phyloP scores from a whole-genome alignment of 352 stramenopile genomes.

The Phytophthora parvispora region DNA sequence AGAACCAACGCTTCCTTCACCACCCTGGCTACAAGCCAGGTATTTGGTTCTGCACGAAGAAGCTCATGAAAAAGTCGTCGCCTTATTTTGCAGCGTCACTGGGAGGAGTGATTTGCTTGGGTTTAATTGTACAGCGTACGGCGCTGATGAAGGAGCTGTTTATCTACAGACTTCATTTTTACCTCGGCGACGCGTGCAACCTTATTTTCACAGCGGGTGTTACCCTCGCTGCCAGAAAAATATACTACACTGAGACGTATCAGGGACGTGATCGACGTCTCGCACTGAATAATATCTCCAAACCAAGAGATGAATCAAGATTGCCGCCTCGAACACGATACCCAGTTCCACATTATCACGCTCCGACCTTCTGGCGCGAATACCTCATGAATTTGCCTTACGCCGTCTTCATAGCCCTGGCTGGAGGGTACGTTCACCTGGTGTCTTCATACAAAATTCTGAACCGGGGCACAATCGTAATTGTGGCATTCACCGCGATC shows the following conservation, averaged over 20 bases:
- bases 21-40: neutral
- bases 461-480: neutral
- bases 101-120: neutral
- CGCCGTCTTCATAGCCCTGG: neutral
- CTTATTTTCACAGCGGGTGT: neutral
- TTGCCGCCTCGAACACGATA: too few species aligned
- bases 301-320: neutral
- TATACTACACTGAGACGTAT: neutral
- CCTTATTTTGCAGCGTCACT: constrained; percentile 1
- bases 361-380: too few species aligned
- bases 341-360: too few species aligned
- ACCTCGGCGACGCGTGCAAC: neutral
- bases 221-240: neutral
- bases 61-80: constrained; percentile 5
- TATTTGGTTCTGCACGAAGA: constrained; percentile 7
- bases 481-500: neutral
- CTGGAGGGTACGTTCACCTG: neutral
- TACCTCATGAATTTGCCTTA: neutral
- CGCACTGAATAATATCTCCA: neutral
- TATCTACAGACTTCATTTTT: neutral
- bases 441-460: neutral
- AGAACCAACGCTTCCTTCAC: constrained; percentile 5
- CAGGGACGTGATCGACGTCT: neutral
- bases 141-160: neutral
- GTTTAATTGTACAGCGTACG: neutral